phyloP scores from a whole-genome alignment of 108 stramenopile genomes.

The Pseudonitzschia pungens region DNA sequence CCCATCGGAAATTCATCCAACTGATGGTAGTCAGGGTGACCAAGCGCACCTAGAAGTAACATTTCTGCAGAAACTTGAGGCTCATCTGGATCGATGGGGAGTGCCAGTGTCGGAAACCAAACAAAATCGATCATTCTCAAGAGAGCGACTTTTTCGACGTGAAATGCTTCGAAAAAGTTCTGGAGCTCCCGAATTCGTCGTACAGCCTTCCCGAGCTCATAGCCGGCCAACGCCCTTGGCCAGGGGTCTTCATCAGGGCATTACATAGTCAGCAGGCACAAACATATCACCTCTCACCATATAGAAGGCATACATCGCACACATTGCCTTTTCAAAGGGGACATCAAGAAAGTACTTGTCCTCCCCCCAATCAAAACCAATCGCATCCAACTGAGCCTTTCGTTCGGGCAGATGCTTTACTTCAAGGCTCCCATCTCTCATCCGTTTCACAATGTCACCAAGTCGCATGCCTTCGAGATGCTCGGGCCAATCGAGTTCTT shows the following conservation, averaged over 20 bases:
- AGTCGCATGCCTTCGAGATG: conserved; percentile 81
- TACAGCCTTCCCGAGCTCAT: conserved; percentile 81
- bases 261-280: conserved; percentile 76
- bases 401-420: conserved; percentile 80
- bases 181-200: conserved; percentile 75
- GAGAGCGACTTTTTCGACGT: conserved; percentile 80
- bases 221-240: conserved; percentile 82
- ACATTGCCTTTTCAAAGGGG: conserved; percentile 90
- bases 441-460: conserved; percentile 68
- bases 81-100: conserved; percentile 74
- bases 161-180: conserved; percentile 83
- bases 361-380: conserved; percentile 93
- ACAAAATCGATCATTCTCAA: conserved; percentile 84
- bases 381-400: conserved; percentile 73
- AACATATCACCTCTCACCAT: conserved; percentile 87
- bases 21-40: conserved; percentile 75
- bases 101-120: conserved; percentile 80
- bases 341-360: conserved; percentile 73
- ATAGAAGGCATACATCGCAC: conserved; percentile 79
- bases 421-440: conserved; percentile 86
- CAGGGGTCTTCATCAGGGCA: conserved; percentile 93
- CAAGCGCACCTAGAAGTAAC: conserved; percentile 56
- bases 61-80: conserved; percentile 60
- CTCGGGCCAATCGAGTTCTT: conserved; percentile 66
- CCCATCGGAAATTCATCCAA: conserved; percentile 67